A percentile compares a stretch with the other conserved stretches of the same genome.
phyloP scores from a whole-genome alignment of 768 basidiomycete genomes.

The Serendipita vermifera region DNA sequence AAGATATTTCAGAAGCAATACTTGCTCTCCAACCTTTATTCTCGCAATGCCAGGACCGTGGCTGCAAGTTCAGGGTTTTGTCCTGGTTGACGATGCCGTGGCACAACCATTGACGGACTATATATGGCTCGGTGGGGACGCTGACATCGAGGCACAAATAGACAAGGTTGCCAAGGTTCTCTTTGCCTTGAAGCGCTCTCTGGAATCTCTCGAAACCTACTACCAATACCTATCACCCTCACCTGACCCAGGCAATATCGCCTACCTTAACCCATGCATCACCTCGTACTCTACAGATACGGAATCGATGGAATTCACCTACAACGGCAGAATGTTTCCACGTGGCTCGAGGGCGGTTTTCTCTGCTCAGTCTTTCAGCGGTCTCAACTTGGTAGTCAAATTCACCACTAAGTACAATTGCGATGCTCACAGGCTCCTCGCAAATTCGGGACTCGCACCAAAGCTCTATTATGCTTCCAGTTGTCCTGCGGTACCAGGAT shows the following conservation, averaged over 20 bases:
- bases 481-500: not conserved
- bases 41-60: conserved; percentile 22
- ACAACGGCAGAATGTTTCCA: not conserved
- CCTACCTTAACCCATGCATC: not conserved
- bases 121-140: conserved; percentile 40
- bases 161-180: not conserved
- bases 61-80: conserved; percentile 24
- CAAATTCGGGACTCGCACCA: conserved; percentile 19
- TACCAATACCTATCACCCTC: not conserved
- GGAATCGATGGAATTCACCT: not conserved
- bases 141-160: not conserved
- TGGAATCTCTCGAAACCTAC: not conserved
- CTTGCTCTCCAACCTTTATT: conserved; percentile 25
- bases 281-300: not conserved
- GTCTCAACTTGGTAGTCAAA: conserved; percentile 25
- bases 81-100: conserved; percentile 21
- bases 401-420: conserved; percentile 26
- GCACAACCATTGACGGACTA: conserved; percentile 26
- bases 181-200: not conserved
- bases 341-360: not conserved
- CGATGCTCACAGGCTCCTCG: conserved; percentile 25
- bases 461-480: conserved; percentile 24
- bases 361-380: not conserved
- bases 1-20: conserved; percentile 12
- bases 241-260: not conserved